These are phyloP conservation scores for Pleurostoma richardsiae DNA, from an alignment of 2,329 filamentous ascomycete genomes.

Conservation along the genomic window DNA sequence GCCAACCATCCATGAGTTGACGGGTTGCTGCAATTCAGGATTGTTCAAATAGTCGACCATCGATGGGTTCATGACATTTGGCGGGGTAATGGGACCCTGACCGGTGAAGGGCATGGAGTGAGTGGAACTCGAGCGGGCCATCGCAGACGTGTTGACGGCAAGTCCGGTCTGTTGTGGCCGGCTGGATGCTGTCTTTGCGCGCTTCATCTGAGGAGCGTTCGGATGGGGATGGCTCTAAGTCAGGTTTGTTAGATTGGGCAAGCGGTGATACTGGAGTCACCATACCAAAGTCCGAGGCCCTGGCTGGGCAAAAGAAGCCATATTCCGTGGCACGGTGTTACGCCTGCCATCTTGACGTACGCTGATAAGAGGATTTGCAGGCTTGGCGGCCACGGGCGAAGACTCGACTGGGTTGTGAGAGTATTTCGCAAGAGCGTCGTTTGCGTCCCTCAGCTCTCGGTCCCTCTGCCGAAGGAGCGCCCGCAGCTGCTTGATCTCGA, in stretches of 20 bases:
- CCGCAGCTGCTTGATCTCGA: neutral
- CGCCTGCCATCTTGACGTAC: neutral
- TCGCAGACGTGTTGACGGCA: slow-evolving; percentile 24
- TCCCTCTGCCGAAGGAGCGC: neutral
- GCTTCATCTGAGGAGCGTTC: slow-evolving; percentile 17
- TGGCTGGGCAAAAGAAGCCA: neutral
- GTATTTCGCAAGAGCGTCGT: neutral
- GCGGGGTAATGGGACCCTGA: slow-evolving; percentile 25
- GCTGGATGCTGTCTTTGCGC: slow-evolving; percentile 19
- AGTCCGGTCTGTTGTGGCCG: slow-evolving; percentile 19
- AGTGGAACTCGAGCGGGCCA: slow-evolving; percentile 40
- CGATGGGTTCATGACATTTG: slow-evolving; percentile 11
- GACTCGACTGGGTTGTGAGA: neutral
- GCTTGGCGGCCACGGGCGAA: neutral
- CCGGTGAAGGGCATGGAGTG: slow-evolving; percentile 28
- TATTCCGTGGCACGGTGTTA: neutral
- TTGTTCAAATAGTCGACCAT: slow-evolving; percentile 10
- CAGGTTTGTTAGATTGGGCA: neutral
- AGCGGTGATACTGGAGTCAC: neutral
- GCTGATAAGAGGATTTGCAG: neutral
- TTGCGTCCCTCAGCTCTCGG: neutral
- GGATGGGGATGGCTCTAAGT: neutral
- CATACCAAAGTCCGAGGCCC: too few relatives aligned
- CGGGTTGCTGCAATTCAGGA: slow-evolving; percentile 9
- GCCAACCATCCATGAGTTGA: slow-evolving; percentile 9